Conservation (phyloP, 202 grass and related monocot genomes). For the Panicum virgatum region DNA sequence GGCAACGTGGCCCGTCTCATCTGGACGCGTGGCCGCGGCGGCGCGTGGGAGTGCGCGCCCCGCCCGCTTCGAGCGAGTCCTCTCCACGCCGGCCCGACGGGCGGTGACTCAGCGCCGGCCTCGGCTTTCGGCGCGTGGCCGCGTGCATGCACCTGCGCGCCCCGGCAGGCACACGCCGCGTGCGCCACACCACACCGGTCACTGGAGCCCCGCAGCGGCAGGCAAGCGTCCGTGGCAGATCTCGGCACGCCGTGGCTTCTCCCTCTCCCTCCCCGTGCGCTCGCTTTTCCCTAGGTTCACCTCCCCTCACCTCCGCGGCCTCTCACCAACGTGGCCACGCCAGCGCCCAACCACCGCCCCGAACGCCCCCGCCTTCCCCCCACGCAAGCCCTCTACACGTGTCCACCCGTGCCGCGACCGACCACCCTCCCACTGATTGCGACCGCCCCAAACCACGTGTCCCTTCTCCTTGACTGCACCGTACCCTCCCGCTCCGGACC, state of each 20-base stretch:
- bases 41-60: not conserved
- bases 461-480: not conserved
- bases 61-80: not conserved
- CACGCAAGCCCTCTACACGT: constrained; percentile 54
- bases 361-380: not conserved
- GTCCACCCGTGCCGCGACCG: constrained; percentile 44
- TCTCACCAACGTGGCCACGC: constrained; percentile 55
- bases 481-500: fast-evolving
- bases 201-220: not conserved
- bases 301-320: constrained; percentile 26
- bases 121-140: constrained; percentile 14
- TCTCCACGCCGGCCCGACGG: not conserved
- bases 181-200: not conserved
- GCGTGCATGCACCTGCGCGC: constrained; percentile 11
- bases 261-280: not conserved
- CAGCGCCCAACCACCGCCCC: constrained; percentile 43
- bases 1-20: not conserved
- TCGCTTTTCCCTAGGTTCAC: constrained; percentile 51
- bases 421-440: constrained; percentile 47
- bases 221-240: no score
- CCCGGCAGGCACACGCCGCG: not conserved
- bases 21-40: not conserved
- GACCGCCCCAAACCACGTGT: constrained; percentile 44
- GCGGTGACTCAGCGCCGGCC: not conserved
- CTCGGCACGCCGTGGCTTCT: constrained; percentile 4